A percentile compares a stretch with the other conserved stretches of the same genome.
These are phyloP conservation scores for Orbilia javanica DNA, from an alignment of 2,329 filamentous ascomycete genomes.

Conservation along the genomic window DNA sequence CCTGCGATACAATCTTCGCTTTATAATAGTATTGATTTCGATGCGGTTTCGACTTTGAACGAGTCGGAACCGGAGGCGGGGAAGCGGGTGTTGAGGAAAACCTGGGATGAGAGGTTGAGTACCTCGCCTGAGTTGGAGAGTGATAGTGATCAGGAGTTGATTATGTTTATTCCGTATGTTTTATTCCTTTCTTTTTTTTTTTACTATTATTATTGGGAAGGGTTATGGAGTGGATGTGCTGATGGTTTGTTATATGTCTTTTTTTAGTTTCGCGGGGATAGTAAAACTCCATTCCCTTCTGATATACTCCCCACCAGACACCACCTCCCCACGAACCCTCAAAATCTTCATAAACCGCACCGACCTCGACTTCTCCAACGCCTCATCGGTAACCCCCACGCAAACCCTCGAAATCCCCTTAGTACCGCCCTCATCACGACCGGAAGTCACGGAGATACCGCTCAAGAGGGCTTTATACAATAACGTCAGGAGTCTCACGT, in stretches of 20 bases:
- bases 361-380: conserved; percentile 85
- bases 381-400: conserved; percentile 76
- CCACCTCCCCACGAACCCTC: conserved; percentile 81
- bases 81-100: conserved; percentile 84
- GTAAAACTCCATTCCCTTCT: conserved; percentile 92
- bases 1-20: conserved; percentile 91
- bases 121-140: conserved; percentile 81
- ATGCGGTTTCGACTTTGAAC: conserved; percentile 85
- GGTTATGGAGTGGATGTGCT: too few species aligned
- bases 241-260: not conserved
- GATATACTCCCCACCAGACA: conserved; percentile 79
- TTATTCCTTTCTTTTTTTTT: not conserved
- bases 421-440: conserved; percentile 67
- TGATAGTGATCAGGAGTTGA: conserved; percentile 90
- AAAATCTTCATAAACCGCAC: conserved; percentile 89
- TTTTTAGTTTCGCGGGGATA: conserved; percentile 88
- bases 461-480: conserved; percentile 91
- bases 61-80: conserved; percentile 78
- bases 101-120: conserved; percentile 84
- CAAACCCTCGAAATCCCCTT: conserved; percentile 83
- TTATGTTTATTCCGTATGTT: conserved; percentile 88
- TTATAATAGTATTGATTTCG: conserved; percentile 92
- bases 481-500: conserved; percentile 80
- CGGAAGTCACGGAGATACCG: conserved; percentile 85
- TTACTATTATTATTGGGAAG: not conserved